Percentiles rank a stretch among this genome's conserved stretches.
Evolutionary conservation across 2,329 filamentous ascomycete genomes (phyloP).

Genomic region (Hirsutella thompsonii): DNA sequence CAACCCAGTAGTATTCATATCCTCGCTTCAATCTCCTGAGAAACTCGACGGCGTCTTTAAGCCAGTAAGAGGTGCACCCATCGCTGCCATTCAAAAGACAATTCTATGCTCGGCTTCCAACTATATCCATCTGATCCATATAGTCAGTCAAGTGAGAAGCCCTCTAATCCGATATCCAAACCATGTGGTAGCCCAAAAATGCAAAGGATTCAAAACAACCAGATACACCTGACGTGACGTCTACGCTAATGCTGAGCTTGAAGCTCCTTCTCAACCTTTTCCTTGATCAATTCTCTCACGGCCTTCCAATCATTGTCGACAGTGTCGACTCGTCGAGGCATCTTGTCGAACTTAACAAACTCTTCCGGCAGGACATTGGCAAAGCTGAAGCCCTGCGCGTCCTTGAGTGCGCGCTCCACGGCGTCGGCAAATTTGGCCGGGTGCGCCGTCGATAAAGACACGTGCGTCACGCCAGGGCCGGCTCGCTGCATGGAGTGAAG

Average conservation of each 20-base stretch:
- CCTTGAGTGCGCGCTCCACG: slow-evolving; percentile 65
- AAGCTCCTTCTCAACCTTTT: slow-evolving; percentile 54
- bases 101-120: no score
- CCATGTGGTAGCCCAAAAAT: no score
- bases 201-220: no score
- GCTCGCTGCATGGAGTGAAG: no score
- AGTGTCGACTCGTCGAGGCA: slow-evolving; percentile 59
- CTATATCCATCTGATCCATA: no score
- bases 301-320: slow-evolving; percentile 62
- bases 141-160: no score
- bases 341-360: background rate
- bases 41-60: no score
- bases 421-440: slow-evolving; percentile 88
- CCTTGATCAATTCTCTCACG: slow-evolving; percentile 63
- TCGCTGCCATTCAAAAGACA: no score
- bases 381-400: slow-evolving; percentile 63
- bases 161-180: no score
- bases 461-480: slow-evolving; percentile 39
- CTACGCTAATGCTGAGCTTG: background rate
- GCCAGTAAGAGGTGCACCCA: no score
- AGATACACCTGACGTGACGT: background rate
- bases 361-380: slow-evolving; percentile 35
- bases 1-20: no score
- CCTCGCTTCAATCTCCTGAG: no score
- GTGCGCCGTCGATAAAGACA: slow-evolving; percentile 86